Evolutionary conservation across 73 alveolate genomes (phyloP).

Genomic region (Loxodes magnus): DNA sequence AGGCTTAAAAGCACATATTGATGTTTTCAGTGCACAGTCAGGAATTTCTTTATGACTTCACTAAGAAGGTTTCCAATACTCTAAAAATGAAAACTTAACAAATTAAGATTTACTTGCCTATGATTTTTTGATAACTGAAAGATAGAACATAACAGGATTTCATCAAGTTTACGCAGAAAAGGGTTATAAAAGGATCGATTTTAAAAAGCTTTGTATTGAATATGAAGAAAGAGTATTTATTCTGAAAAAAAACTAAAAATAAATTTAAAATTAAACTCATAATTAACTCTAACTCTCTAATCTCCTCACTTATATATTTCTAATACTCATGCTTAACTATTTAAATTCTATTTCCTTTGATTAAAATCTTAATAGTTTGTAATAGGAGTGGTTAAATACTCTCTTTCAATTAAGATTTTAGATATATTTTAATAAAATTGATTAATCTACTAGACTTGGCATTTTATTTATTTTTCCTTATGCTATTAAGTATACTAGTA

Average conservation of each 20-base stretch:
- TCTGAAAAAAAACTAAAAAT: slow-evolving; percentile 23
- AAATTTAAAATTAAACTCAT: too few relatives aligned
- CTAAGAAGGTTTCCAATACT: not conserved
- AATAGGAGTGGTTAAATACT: too few relatives aligned
- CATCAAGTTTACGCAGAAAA: not conserved
- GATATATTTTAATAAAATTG: too few relatives aligned
- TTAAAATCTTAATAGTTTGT: too few relatives aligned
- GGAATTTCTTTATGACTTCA: not conserved
- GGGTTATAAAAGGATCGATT: not conserved
- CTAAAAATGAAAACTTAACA: not conserved
- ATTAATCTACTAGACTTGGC: too few relatives aligned
- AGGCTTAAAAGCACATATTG: not conserved
- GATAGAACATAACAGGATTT: not conserved
- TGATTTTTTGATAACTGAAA: not conserved
- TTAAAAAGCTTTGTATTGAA: not conserved
- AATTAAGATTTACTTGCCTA: not conserved
- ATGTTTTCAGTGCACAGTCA: not conserved
- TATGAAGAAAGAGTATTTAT: slow-evolving; percentile 14
- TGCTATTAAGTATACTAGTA: too few relatives aligned
- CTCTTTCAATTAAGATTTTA: too few relatives aligned
- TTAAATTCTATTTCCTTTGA: too few relatives aligned
- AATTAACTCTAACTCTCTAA: too few relatives aligned
- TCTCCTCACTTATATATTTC: too few relatives aligned
- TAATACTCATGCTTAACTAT: too few relatives aligned
- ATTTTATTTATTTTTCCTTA: too few relatives aligned